Percentiles rank a stretch among this genome's conserved stretches.
These are phyloP conservation scores for Russula sp. DNA, from an alignment of 768 basidiomycete species.

Conservation along the genomic window DNA sequence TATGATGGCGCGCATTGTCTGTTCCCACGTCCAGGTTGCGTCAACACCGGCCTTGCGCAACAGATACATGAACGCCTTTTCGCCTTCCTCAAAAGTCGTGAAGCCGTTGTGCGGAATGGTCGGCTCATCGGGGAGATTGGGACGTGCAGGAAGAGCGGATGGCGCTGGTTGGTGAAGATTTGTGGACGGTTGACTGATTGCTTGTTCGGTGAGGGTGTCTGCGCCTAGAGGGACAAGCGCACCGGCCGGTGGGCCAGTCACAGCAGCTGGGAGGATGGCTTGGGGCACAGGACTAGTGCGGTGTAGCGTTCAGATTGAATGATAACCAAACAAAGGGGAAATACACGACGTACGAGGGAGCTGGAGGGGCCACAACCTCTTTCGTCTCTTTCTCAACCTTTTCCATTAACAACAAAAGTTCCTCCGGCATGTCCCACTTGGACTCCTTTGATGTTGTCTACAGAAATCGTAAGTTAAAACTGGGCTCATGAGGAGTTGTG, in stretches of 20 bases:
- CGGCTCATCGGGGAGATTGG: conserved; percentile 80
- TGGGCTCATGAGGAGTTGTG: background rate
- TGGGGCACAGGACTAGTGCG: conserved; percentile 9
- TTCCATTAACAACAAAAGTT: conserved; percentile 77
- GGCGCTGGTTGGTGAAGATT: conserved; percentile 53
- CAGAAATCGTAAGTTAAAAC: conserved; percentile 12
- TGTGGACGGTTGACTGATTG: conserved; percentile 46
- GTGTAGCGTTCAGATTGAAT: background rate
- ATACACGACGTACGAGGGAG: background rate
- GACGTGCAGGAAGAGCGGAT: conserved; percentile 62
- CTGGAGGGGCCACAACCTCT: conserved; percentile 28
- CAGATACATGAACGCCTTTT: conserved; percentile 89
- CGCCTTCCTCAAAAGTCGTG: conserved; percentile 78
- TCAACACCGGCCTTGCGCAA: conserved; percentile 87
- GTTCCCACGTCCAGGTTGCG: conserved; percentile 95
- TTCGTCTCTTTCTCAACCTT: conserved; percentile 75
- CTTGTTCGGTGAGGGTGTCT: conserved; percentile 31
- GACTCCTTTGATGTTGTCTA: conserved; percentile 87
- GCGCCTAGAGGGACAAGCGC: conserved; percentile 17
- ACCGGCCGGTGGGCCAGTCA: conserved; percentile 30
- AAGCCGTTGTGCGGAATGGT: conserved; percentile 90
- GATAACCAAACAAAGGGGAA: background rate
- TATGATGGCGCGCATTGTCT: conserved; percentile 96
- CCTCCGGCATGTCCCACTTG: conserved; percentile 97
- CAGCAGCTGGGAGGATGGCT: conserved; percentile 7